Conservation (phyloP, 176 grass and related monocot genomes). For the Rhipidocladum racemiflorum region DNA sequence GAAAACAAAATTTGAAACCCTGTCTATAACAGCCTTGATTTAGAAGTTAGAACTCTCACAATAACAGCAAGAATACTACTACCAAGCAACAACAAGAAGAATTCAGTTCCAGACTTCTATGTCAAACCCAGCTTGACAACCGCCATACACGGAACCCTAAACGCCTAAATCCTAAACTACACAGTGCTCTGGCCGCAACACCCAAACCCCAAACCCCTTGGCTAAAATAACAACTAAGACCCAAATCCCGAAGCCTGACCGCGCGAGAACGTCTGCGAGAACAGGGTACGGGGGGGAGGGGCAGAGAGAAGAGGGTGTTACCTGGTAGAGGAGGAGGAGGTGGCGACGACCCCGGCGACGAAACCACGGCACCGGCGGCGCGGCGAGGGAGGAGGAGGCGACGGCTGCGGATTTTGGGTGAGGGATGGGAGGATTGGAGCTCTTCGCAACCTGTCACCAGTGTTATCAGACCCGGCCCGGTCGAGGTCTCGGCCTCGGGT, state of each 20-base stretch:
- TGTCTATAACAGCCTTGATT: background rate
- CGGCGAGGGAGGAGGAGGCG: background rate
- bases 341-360: background rate
- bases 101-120: background rate
- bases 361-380: background rate
- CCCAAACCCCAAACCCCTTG: background rate
- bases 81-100: background rate
- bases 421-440: background rate
- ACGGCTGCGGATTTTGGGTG: constrained; percentile 1
- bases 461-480: too few species aligned
- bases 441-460: background rate
- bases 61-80: background rate
- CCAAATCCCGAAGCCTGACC: background rate
- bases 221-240: background rate
- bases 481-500: too few species aligned
- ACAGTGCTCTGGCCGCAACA: background rate
- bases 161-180: background rate
- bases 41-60: background rate
- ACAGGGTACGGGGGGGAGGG: too few species aligned
- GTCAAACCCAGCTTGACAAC: background rate
- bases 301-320: background rate
- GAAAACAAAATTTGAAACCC: too few species aligned
- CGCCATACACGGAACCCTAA: background rate
- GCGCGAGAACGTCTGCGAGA: background rate
- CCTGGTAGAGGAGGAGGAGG: background rate